Conservation (phyloP, 208 protist species). For the Leishmania arabica region DNA sequence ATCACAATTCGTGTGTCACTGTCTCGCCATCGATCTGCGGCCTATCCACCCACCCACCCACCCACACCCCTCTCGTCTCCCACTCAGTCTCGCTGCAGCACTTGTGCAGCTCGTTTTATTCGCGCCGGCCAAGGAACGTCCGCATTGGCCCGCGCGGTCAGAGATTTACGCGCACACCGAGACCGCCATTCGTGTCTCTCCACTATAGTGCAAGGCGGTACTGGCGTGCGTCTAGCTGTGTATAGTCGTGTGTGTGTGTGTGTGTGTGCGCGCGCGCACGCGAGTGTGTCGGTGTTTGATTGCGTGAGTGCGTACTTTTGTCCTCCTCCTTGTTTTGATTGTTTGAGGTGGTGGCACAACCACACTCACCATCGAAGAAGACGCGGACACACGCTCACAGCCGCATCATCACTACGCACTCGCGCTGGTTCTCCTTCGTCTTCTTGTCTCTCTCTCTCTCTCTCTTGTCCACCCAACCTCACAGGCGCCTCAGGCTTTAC, state of each 20-base stretch:
- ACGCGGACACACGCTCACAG: neutral
- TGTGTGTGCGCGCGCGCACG: slow-evolving; percentile 13
- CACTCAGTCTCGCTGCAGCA: neutral
- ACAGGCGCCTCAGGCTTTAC: neutral
- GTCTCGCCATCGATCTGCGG: neutral
- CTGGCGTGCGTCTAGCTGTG: neutral
- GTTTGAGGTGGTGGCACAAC: neutral
- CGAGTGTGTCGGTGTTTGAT: neutral
- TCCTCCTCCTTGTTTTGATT: neutral
- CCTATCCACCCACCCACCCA: neutral
- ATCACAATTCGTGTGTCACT: neutral
- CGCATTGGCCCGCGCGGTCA: neutral
- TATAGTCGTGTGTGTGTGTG: neutral
- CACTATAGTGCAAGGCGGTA: neutral
- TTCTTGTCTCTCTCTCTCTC: neutral
- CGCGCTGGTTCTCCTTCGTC: neutral
- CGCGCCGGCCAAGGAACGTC: neutral
- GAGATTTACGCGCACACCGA: neutral
- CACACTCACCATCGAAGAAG: neutral
- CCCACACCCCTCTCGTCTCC: neutral
- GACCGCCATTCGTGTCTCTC: neutral
- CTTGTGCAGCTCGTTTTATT: neutral
- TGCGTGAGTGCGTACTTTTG: slow-evolving; percentile 1
- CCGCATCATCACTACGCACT: neutral
- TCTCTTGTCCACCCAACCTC: neutral